These are phyloP conservation scores for Fistulinella staudtii DNA, from an alignment of 1,284 basidiomycete species.

Conservation along the genomic window DNA sequence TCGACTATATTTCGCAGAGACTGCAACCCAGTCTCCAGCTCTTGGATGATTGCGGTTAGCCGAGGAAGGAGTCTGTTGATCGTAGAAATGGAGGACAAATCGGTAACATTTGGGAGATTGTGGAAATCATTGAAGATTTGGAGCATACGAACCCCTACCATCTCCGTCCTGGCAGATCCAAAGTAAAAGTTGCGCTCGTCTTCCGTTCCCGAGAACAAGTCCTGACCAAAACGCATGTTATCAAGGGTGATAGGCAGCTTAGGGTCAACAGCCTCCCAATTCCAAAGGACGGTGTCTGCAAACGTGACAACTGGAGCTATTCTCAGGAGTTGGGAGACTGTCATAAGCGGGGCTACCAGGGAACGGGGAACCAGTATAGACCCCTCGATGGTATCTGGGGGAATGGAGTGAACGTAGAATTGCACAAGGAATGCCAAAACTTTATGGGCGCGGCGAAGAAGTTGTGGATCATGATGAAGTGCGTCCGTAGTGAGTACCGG, in stretches of 20 bases:
- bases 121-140: conserved; percentile 83
- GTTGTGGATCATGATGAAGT: conserved; percentile 52
- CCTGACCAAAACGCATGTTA: conserved; percentile 60
- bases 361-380: conserved; percentile 65
- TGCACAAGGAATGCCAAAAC: conserved; percentile 88
- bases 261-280: conserved; percentile 68
- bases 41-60: conserved; percentile 70
- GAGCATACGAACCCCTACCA: conserved; percentile 83
- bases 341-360: conserved; percentile 77
- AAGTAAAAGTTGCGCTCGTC: conserved; percentile 89
- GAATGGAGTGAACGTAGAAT: conserved; percentile 84
- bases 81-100: conserved; percentile 66
- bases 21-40: conserved; percentile 66
- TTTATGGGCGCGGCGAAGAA: conserved; percentile 80
- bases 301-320: conserved; percentile 94
- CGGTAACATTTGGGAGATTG: conserved; percentile 67
- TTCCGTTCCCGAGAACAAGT: conserved; percentile 80
- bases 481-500: conserved; percentile 57
- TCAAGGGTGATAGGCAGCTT: conserved; percentile 50
- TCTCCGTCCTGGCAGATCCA: conserved; percentile 81
- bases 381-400: conserved; percentile 38
- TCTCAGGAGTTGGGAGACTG: conserved; percentile 72
- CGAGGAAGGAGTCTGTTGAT: conserved; percentile 71
- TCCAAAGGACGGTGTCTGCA: conserved; percentile 95
- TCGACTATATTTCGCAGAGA: conserved; percentile 75